A percentile compares a stretch with the other conserved stretches of the same genome.
Evolutionary conservation across 352 stramenopile genomes (phyloP).

Genomic region (Phytophthora chlamydospora): DNA sequence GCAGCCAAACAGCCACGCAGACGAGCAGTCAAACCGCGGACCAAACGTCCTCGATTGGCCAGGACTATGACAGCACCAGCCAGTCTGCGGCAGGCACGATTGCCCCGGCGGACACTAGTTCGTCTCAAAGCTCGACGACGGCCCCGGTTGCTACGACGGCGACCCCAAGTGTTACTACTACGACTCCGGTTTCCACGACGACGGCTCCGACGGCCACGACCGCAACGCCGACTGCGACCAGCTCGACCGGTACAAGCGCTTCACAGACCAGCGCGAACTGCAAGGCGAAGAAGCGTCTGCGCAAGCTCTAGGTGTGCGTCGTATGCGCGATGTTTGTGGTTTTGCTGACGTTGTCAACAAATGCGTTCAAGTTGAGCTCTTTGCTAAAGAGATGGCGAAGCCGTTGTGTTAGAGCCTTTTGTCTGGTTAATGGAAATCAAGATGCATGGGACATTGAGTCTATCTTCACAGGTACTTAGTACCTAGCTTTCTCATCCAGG

Average conservation of each 20-base stretch:
- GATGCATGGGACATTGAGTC: constrained; percentile 2
- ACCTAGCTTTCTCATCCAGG: neutral
- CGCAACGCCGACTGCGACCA: constrained; percentile 6
- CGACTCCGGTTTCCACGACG: constrained; percentile 12
- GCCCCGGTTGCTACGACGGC: constrained; percentile 1
- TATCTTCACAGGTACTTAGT: no score
- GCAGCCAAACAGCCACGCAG: constrained; percentile 14
- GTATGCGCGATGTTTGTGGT: constrained; percentile 4
- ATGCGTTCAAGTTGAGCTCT: neutral
- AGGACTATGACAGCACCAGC: constrained; percentile 24
- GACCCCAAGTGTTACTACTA: constrained; percentile 8
- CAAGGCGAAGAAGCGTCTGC: constrained; percentile 33
- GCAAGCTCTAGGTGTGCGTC: constrained; percentile 23
- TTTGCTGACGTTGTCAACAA: neutral
- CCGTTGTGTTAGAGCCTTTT: neutral
- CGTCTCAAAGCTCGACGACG: constrained; percentile 16
- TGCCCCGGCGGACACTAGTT: constrained; percentile 15
- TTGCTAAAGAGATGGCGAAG: neutral
- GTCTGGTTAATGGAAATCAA: constrained; percentile 2
- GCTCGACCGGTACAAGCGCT: constrained; percentile 4
- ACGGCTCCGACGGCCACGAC: constrained; percentile 15
- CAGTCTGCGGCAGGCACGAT: constrained; percentile 26
- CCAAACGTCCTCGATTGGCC: constrained; percentile 15
- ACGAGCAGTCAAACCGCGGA: constrained; percentile 3
- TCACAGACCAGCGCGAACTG: constrained; percentile 17